Conservation (phyloP, 441 rosid species). For the Daphne laureola region DNA sequence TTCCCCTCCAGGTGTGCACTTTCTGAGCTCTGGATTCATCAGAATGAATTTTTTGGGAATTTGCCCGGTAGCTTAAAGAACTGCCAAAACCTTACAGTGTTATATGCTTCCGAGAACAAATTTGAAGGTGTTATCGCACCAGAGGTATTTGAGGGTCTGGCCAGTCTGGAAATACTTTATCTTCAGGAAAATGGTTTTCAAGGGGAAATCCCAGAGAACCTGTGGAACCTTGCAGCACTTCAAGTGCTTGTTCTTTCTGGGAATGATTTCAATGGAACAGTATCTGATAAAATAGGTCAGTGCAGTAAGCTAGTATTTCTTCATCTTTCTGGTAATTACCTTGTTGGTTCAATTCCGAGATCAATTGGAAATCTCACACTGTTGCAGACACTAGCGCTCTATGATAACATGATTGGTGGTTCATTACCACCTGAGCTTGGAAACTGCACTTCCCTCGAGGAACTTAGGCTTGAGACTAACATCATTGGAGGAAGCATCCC, state of each 20-base stretch:
- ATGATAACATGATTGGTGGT: constrained; percentile 23
- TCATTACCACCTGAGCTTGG: constrained; percentile 27
- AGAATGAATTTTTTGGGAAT: constrained; percentile 24
- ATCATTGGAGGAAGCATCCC: constrained; percentile 25
- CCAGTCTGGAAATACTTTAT: constrained; percentile 22
- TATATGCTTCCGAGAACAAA: constrained; percentile 22
- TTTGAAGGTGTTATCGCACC: constrained; percentile 22
- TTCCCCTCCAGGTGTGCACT: constrained; percentile 20
- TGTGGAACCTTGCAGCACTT: constrained; percentile 28
- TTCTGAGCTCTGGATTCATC: constrained; percentile 24
- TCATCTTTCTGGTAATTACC: constrained; percentile 25
- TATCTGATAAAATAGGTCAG: constrained; percentile 27
- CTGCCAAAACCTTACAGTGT: constrained; percentile 25
- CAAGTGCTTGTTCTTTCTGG: constrained; percentile 27
- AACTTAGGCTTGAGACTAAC: constrained; percentile 29
- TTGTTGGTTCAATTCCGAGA: constrained; percentile 25
- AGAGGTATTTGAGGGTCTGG: constrained; percentile 20
- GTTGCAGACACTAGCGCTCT: constrained; percentile 18
- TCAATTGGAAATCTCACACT: constrained; percentile 22
- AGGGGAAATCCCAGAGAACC: constrained; percentile 28
- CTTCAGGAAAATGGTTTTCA: constrained; percentile 25
- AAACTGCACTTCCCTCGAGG: constrained; percentile 29
- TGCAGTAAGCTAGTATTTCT: constrained; percentile 17
- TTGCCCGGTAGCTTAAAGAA: constrained; percentile 17
- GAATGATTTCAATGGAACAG: constrained; percentile 33